Base-by-base conservation (phyloP, 805 yeast species). In the Ogataea parapolymorpha region DNA sequence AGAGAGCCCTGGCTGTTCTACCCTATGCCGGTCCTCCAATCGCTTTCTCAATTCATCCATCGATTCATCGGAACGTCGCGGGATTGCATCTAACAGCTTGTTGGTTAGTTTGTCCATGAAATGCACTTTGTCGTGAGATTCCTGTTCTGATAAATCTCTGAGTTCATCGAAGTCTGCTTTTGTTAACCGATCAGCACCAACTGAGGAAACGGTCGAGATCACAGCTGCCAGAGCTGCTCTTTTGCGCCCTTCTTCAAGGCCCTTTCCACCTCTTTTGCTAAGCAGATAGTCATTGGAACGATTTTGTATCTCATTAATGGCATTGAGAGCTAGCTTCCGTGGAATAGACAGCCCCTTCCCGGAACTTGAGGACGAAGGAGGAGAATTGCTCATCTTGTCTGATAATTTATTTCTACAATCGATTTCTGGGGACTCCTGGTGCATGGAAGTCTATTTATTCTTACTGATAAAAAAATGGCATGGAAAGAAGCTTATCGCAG, bases 101-200 rank as follows among this genome's bases (percentile, higher is more conserved):
- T 78, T 83, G 42, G 82, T 62, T 36, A 82, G 62, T 23, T 69
- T 63, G 54, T 82, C 89, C 41, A 77, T 64, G 53, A 82, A 82
- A 52, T 79, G 85, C 14, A 63, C 65, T 29, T 51, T 52, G 26
- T 65, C 62, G 24, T 49, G 53, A 18, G 34, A 37, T 17, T 53
- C 58, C 12, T 53, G 49, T 27, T 58, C 50, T 20, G 47, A 36
- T n/a, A 46, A 13, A 26, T 11, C 27, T 14, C 42, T 37, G 26
- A 41, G 16, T 11, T 46, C 49, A 14, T 34, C 32, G 12, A 32
- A 12, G 0, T 46, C 51, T 8, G 39, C 29, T 13, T 42, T 48
- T n/a, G 50, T 45, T 5, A 65, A 45, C 39, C 63, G 63, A 23
- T 71, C 75, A n/a, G 70, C 51, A 2, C 77, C 67, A 4, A 73